These are phyloP conservation scores for Trichosporon sp. DNA, from an alignment of 1,284 basidiomycete species.

Conservation along the genomic window DNA sequence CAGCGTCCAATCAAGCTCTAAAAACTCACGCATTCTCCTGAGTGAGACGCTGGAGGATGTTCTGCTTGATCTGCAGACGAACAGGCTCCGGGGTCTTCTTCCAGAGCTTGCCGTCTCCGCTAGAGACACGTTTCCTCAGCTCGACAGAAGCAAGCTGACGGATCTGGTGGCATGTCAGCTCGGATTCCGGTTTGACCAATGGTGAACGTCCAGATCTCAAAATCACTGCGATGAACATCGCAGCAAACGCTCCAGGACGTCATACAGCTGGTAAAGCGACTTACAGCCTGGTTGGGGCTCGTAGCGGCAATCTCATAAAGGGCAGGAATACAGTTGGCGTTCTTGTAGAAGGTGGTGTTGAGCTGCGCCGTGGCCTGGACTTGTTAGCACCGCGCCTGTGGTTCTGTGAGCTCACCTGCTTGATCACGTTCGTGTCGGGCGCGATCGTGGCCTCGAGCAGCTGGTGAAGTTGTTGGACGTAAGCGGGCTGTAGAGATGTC, in stretches of 20 bases:
- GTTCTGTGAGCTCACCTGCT: slow-evolving; percentile 60
- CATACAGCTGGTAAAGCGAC: neutral
- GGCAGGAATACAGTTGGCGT: slow-evolving; percentile 81
- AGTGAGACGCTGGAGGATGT: slow-evolving; percentile 73
- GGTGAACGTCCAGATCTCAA: neutral
- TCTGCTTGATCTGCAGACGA: slow-evolving; percentile 78
- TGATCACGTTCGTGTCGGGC: slow-evolving; percentile 79
- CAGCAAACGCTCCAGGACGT: neutral
- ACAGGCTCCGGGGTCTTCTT: slow-evolving; percentile 63
- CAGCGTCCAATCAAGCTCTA: neutral
- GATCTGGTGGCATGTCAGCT: slow-evolving; percentile 55
- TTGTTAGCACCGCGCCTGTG: neutral
- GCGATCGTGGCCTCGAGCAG: slow-evolving; percentile 77
- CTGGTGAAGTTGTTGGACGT: slow-evolving; percentile 65
- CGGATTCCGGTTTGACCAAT: neutral
- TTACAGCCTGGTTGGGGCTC: slow-evolving; percentile 58
- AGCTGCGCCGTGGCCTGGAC: slow-evolving; percentile 83
- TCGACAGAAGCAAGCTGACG: slow-evolving; percentile 98
- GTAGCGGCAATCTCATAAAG: slow-evolving; percentile 82
- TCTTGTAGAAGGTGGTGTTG: slow-evolving; percentile 87
- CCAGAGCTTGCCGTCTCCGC: slow-evolving; percentile 81
- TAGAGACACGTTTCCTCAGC: slow-evolving; percentile 82
- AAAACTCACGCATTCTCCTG: slow-evolving; percentile 66
- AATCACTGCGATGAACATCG: neutral
- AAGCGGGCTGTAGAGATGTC: slow-evolving; percentile 22